Base-by-base conservation (phyloP, 2,329 filamentous ascomycete genomes). In the Cryphonectria radicalis region DNA sequence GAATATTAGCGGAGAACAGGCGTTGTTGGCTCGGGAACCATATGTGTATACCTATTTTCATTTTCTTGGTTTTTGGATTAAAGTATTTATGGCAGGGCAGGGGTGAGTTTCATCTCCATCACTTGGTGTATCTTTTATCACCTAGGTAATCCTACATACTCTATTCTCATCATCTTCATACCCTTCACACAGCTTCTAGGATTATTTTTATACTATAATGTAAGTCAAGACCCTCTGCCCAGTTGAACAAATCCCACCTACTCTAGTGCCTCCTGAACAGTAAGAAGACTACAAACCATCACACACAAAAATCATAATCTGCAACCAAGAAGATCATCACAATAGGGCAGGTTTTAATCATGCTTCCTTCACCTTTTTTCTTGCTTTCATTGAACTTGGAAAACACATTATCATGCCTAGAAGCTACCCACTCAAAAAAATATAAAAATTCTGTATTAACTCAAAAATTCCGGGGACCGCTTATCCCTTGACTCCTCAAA, bases 41-140 rank as follows among this genome's bases (percentile, higher is more conserved):
- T 10, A 50, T 70, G 63, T 70, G 68, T 70, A 70, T 40, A 62
- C 59, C 59, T 62, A 62, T 62, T 62, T 62, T 62, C 35, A 11
- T 62, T 22, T n/a, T 37, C 19, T 62, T 17, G 57, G 10, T 60
- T 62, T 28, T 28, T 28, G 28, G 28, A 28, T 28, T 28, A 1
- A 28, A 28, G 28, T 28, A 28, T 28, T 28, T 28, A 28, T 28
- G 28, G 55, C 28, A 59, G 13, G 25, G 55, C 19, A n/a, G 25
- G 55, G 4, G n/a, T 32, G 28, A 59, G 63, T 57, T 70, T 62
- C 69, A 70, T 57, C 69, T 70, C 68, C 64, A 70, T 67, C 19
- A 67, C 62, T 70, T 67, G n/a, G 37, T 42, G 25, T 64, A 14
- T 64, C 25, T 46, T 19, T 10, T 46, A 32, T 22, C 62, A 64